Evolutionary conservation across 192 early-diverging fungal species (phyloP), one percentile per base, ranked within the genome.

Genomic region (Coemansia sp.): DNA sequence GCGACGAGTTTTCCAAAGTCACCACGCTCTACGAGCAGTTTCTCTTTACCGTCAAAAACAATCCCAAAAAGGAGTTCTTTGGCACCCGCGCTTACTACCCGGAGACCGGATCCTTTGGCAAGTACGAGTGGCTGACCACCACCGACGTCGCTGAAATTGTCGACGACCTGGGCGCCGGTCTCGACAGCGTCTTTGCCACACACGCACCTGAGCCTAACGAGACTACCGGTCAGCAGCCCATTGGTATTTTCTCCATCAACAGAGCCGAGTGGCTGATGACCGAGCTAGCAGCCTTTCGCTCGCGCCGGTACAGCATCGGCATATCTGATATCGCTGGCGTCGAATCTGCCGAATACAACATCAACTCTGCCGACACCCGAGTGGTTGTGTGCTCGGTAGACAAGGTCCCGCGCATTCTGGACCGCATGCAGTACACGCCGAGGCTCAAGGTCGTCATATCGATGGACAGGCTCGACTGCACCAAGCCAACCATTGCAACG

Each of bases 261-360:
- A 77, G 89, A 6, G 77, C 87, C n/a, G 89, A 91, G 55, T 94
- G 92, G 89, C 65, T 85, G 17, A 82, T 93, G 12, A 59, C 87
- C 8, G 88, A 91, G 52, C 72, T 85, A 42, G 88, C 85, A 0
- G 83, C 85, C 32, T 78, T 84, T 57, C 80, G 87, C 20, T 88
- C 90, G 10, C 83, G 82, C 7, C 64, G 87, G 11, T 82, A 77
- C 64, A 73, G 79, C 0, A 90, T 94, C 6, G 87, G 92, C 1
- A 72, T 97, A 20, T 90, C 91, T 68, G 94, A 96, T 66, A 87
- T 88, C 5, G 78, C 92, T 2, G 91, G 90, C 55, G 81, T 87
- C 1, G 89, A 90, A 5, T 82, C 86, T 1, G 84, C 94, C 56
- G 85, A 90, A 76, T 89, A 86, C 48, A 92, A 90, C 32, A 73